Evolutionary conservation across 805 yeast genomes (phyloP).

Genomic region (Candida boleticola): DNA sequence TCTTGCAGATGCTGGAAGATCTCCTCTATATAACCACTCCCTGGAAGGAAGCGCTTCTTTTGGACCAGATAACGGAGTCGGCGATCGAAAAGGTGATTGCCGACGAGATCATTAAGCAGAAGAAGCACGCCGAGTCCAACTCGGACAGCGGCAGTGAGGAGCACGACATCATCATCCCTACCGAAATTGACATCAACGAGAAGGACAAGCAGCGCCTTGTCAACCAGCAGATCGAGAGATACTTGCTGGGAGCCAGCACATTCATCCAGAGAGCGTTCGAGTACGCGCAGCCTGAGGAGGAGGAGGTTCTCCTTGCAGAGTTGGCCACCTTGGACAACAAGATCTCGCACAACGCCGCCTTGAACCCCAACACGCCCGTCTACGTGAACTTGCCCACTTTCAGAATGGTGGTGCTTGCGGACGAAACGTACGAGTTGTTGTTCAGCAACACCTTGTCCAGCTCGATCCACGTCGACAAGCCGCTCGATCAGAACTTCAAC

Average conservation of each 20-base stretch:
- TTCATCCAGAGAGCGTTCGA: conserved; percentile 88
- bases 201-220: conserved; percentile 58
- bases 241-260: conserved; percentile 80
- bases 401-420: conserved; percentile 91
- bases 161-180: conserved; percentile 45
- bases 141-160: conserved; percentile 8
- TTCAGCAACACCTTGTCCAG: conserved; percentile 66
- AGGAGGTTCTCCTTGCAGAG: conserved; percentile 36
- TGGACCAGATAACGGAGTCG: conserved; percentile 63
- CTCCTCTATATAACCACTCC: conserved; percentile 78
- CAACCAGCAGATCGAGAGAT: conserved; percentile 70
- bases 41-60: conserved; percentile 68
- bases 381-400: conserved; percentile 80
- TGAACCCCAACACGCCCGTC: conserved; percentile 77
- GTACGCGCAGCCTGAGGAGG: conserved; percentile 73
- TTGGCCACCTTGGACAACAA: conserved; percentile 30
- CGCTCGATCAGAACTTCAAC: conserved; percentile 44
- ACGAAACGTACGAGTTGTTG: conserved; percentile 85
- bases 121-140: conserved; percentile 22
- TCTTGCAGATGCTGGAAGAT: conserved; percentile 85
- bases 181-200: conserved; percentile 47
- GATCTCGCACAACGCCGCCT: conserved; percentile 70
- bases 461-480: conserved; percentile 66
- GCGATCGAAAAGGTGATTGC: conserved; percentile 69
- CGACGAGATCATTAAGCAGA: conserved; percentile 50